These are phyloP conservation scores for Myxozyma lipomycoides DNA, from an alignment of 805 yeast genomes.

Conservation along the genomic window DNA sequence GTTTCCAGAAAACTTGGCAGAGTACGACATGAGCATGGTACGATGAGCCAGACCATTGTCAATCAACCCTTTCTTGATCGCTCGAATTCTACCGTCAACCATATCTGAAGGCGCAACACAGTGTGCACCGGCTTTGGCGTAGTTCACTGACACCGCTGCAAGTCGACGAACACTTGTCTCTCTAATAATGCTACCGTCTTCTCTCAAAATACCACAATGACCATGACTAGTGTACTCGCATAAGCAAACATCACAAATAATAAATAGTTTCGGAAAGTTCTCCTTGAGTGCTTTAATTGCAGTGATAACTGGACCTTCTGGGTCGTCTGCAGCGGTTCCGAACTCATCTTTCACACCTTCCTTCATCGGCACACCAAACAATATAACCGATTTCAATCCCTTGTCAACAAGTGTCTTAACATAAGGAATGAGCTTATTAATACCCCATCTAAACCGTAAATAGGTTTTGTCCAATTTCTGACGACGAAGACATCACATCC, in stretches of 20 bases:
- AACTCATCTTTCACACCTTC: constrained; percentile 70
- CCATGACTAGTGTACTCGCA: constrained; percentile 97
- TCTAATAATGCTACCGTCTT: constrained; percentile 81
- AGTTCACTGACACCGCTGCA: constrained; percentile 91
- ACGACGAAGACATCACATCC: neutral
- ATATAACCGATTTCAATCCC: constrained; percentile 79
- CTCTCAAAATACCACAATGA: constrained; percentile 90
- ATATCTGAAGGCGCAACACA: constrained; percentile 96
- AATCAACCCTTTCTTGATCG: constrained; percentile 80
- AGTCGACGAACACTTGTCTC: constrained; percentile 71
- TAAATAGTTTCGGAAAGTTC: constrained; percentile 75
- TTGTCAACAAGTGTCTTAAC: constrained; percentile 66
- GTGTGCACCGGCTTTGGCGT: constrained; percentile 93
- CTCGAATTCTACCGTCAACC: constrained; percentile 92
- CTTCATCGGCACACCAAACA: constrained; percentile 86
- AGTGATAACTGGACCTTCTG: constrained; percentile 87
- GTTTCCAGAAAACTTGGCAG: constrained; percentile 89
- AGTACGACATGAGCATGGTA: constrained; percentile 84
- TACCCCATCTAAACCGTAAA: constrained; percentile 85
- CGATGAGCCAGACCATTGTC: constrained; percentile 79
- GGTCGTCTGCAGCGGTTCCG: constrained; percentile 93
- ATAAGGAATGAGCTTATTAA: constrained; percentile 70
- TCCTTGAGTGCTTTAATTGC: constrained; percentile 62
- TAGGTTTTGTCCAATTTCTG: neutral
- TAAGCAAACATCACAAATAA: constrained; percentile 91